Evolutionary conservation across 352 stramenopile genomes (phyloP).

Genomic region (Phytophthora pinifolia): DNA sequence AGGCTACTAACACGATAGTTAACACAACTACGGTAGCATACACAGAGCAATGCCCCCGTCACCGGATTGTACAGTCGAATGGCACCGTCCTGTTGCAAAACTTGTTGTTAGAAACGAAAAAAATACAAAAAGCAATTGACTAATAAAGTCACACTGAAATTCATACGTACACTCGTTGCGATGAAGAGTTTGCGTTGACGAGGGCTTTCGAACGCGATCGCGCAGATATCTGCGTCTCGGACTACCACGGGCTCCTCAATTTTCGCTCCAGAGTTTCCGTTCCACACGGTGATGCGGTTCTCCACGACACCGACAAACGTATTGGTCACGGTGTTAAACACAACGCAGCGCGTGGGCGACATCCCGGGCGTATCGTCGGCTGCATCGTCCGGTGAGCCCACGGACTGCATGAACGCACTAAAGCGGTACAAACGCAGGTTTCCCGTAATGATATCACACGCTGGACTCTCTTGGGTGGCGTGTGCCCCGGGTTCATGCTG

Average conservation of each 20-base stretch:
- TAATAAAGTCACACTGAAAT: neutral
- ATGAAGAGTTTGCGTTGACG: slow-evolving; percentile 70
- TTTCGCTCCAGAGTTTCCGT: slow-evolving; percentile 58
- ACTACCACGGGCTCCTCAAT: slow-evolving; percentile 54
- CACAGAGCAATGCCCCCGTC: slow-evolving; percentile 50
- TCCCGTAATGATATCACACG: slow-evolving; percentile 52
- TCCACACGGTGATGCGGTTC: slow-evolving; percentile 68
- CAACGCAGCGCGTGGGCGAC: slow-evolving; percentile 39
- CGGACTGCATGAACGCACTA: slow-evolving; percentile 36
- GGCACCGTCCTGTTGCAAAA: slow-evolving; percentile 46
- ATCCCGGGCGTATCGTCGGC: slow-evolving; percentile 24
- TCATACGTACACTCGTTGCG: slow-evolving; percentile 57
- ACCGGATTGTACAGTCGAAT: slow-evolving; percentile 75
- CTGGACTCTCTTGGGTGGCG: slow-evolving; percentile 20
- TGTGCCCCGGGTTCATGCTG: slow-evolving; percentile 10
- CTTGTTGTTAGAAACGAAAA: neutral
- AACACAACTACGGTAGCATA: slow-evolving; percentile 18
- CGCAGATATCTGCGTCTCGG: slow-evolving; percentile 54
- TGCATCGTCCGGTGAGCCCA: slow-evolving; percentile 17
- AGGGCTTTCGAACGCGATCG: slow-evolving; percentile 57
- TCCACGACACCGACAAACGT: slow-evolving; percentile 60
- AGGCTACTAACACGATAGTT: neutral
- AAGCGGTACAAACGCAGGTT: slow-evolving; percentile 62
- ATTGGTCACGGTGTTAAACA: slow-evolving; percentile 65
- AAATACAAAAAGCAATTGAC: neutral